phyloP scores from a whole-genome alignment of 2,329 filamentous ascomycete species.

The Aspergillus ustus region DNA sequence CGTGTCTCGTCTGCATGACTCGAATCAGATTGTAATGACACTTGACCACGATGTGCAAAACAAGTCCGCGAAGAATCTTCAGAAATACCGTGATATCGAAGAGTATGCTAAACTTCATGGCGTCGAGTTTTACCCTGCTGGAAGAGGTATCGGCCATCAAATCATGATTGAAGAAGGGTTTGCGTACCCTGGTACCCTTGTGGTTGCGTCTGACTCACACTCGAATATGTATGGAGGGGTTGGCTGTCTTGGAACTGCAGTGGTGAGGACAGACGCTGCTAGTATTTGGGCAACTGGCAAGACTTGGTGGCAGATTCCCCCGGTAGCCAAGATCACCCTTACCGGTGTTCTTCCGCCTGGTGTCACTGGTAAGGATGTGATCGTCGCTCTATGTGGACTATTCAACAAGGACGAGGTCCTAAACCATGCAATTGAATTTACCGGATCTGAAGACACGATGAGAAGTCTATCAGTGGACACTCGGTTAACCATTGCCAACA shows the following conservation, averaged over 20 bases:
- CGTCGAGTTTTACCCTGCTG: constrained; percentile 76
- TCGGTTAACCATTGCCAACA: constrained; percentile 72
- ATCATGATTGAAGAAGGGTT: constrained; percentile 74
- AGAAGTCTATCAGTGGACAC: constrained; percentile 72
- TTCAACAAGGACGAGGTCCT: constrained; percentile 87
- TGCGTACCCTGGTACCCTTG: constrained; percentile 83
- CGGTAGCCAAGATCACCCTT: constrained; percentile 78
- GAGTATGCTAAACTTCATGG: constrained; percentile 80
- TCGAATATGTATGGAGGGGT: constrained; percentile 84
- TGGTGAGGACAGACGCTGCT: constrained; percentile 87
- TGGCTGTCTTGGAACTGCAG: constrained; percentile 74
- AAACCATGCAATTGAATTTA: constrained; percentile 90
- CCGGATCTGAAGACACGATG: constrained; percentile 78
- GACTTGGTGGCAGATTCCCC: constrained; percentile 90
- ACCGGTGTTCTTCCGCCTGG: constrained; percentile 75
- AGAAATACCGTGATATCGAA: constrained; percentile 82
- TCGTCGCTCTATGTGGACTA: constrained; percentile 82
- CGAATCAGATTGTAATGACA: constrained; percentile 77
- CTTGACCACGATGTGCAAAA: constrained; percentile 91
- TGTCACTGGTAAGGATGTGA: constrained; percentile 92
- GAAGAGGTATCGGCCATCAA: constrained; percentile 85
- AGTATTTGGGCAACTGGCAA: constrained; percentile 80
- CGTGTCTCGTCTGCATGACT: constrained; percentile 72
- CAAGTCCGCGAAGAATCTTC: constrained; percentile 74
- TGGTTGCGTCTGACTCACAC: constrained; percentile 74